Base-by-base conservation (phyloP, 495 filamentous ascomycete species). In the Hyaloscypha finlandica region DNA sequence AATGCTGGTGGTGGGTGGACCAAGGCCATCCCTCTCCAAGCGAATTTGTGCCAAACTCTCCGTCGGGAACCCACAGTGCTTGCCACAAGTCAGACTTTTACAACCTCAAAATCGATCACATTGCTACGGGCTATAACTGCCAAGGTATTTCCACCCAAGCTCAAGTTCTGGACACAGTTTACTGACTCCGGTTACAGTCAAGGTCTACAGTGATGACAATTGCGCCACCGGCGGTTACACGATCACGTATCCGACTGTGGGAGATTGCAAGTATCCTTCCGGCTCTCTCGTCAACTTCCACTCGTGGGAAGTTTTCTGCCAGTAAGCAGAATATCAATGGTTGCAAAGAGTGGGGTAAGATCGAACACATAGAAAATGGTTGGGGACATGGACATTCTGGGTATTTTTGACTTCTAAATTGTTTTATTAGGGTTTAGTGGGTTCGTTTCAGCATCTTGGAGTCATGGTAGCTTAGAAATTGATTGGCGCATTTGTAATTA, bases 61-160 rank as follows among this genome's bases (percentile, higher is more conserved):
- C 35, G 35, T 6, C 8, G 8, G 35, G 35, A 6, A 8, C 12
- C 35, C 12, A 8, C 8, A 37, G 35, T 3, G 35, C 16, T 48
- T 48, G 42, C 42, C 9, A 48, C 42, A 14, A 6, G 3, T 6
- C 42, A 3, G 56, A 59, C 30, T 59, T 59, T 33, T 59, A 59
- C 16, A 35, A 9, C 14, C 56, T 59, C 16, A 14, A 33, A 59
- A 59, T 59, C 9, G 29, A 59, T 20, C n/a, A 59, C 35, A 9
- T 35, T 8, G 56, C 56, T 59, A 35, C 56, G 16, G 56, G 56
- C 29, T 59, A 59, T 35, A 33, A 30, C 20, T 59, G 56, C 30
- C 35, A 31, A 59, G 56, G 56, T 59, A 59, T 6, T 32, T n/a
- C 35, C 33, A 14, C 16, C 16, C 16, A 48, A 16, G 8, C 16